Evolutionary conservation across 1,284 basidiomycete genomes (phyloP).

Genomic region (Neonothopanus nambi): DNA sequence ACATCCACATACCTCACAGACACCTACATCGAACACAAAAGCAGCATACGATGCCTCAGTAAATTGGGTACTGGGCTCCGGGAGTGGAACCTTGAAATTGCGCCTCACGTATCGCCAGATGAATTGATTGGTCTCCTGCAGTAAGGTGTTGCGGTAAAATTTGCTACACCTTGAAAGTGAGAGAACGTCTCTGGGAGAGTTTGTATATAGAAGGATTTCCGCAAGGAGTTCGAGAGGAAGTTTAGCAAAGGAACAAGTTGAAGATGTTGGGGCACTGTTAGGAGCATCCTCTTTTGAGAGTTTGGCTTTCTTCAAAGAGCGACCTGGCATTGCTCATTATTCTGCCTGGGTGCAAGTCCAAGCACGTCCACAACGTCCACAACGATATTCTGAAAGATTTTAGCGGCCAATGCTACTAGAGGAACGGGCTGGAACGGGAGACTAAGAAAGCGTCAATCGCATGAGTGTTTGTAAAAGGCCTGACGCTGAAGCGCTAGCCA

Average conservation of each 20-base stretch:
- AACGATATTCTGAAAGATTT: too few species aligned
- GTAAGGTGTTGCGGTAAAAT: constrained; percentile 45
- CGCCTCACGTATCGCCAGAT: constrained; percentile 55
- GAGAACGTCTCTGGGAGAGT: constrained; percentile 44
- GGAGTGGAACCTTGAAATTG: constrained; percentile 37
- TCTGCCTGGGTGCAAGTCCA: too few species aligned
- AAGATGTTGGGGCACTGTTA: background rate
- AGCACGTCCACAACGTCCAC: too few species aligned
- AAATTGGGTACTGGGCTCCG: constrained; percentile 38
- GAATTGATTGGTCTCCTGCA: constrained; percentile 38
- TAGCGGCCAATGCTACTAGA: too few species aligned
- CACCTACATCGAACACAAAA: constrained; percentile 57
- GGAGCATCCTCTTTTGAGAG: too few species aligned
- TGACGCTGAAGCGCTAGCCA: too few species aligned
- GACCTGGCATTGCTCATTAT: too few species aligned
- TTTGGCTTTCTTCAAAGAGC: too few species aligned
- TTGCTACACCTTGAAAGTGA: constrained; percentile 50
- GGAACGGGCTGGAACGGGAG: too few species aligned
- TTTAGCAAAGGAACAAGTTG: constrained; percentile 7
- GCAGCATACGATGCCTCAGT: constrained; percentile 53
- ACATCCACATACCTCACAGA: constrained; percentile 48
- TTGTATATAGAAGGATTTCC: constrained; percentile 36
- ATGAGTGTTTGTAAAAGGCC: too few species aligned
- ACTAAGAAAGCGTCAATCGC: too few species aligned
- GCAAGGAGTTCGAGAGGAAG: constrained; percentile 46